Evolutionary conservation across 352 stramenopile genomes (phyloP), one percentile per base, ranked within the genome.

Genomic region (Phytophthora palmivora): DNA sequence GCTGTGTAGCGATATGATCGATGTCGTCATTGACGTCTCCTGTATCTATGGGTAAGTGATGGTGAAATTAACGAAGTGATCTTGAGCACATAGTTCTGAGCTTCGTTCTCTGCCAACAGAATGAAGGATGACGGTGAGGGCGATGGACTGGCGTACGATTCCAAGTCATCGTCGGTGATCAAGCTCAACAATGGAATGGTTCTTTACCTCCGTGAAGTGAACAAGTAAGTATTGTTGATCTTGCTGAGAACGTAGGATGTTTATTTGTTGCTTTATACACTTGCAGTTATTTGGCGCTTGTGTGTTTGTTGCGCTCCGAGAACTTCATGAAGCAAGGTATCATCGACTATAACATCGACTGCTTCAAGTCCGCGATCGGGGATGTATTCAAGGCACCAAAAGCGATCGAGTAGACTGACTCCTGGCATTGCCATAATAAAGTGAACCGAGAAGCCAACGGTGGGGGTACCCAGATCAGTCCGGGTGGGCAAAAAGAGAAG

Each of bases 311-410:
- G 44, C 92, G 96, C 12, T 80, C 92, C 12, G 96, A 99, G 60
- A 98, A 99, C 75, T 99, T 99, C 65, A 88, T 91, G 44, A 99
- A 98, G 82, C 97, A 98, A 69, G 95, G 95, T 41, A 94, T 99
- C 62, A 98, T 99, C 61, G 97, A 99, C 72, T 99, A 98, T 82
- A 99, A 99, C 74, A 98, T 99, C 63, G 94, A 98, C 65, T 98
- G 92, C 78, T 96, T 99, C 72, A 98, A 98, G 76, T 89, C 93
- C 24, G 95, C 95, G 10, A 89, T 99, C 26, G 77, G 86, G 36
- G 84, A 96, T 46, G 85, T 95, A 15, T 95, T 97, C 73, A 92
- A 91, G 67, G 65, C 84, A 36, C 71, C 80, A 0, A 84, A 82
- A 47, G 85, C 85, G 49, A 57, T 72, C 42, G 69, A 79, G 56